Conservation (phyloP, 768 basidiomycete genomes). For the Mrakia blollopis region DNA sequence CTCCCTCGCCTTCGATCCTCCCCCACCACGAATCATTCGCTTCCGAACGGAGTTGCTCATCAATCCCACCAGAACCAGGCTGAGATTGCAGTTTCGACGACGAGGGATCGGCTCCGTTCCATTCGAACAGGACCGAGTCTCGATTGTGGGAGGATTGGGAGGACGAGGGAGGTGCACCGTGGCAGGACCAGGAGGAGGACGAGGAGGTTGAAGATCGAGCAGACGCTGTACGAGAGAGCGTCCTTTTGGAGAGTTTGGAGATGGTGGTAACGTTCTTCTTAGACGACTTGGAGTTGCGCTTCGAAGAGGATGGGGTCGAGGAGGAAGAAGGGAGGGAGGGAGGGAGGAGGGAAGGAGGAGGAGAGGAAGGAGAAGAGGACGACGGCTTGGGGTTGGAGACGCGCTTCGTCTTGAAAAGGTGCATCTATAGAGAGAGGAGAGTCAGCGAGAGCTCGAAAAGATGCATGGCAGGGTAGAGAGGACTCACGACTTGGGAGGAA, state of each 20-base stretch:
- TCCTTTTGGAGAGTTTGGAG: not conserved
- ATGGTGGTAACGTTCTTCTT: constrained; percentile 1
- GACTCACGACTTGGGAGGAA: not conserved
- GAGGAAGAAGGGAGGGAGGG: constrained; percentile 1
- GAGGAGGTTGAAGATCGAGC: not conserved
- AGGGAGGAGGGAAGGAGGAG: not conserved
- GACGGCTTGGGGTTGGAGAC: not conserved
- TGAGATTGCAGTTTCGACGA: not conserved
- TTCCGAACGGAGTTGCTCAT: not conserved
- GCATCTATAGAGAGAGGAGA: not conserved
- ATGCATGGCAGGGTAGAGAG: not conserved
- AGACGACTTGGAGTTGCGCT: not conserved
- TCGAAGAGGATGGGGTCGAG: not conserved
- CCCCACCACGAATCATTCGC: constrained; percentile 2
- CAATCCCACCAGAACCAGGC: not conserved
- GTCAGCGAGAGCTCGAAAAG: not conserved
- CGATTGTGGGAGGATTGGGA: not conserved
- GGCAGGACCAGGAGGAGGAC: constrained; percentile 16
- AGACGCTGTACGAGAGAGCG: not conserved
- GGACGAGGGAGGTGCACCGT: not conserved
- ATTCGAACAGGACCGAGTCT: not conserved
- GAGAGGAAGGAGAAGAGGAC: not conserved
- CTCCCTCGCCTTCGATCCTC: not conserved
- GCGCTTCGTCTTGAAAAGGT: not conserved
- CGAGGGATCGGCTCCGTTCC: not conserved